Percentiles rank a stretch among this genome's conserved stretches.
Evolutionary conservation across 371 early-diverging fungal species (phyloP).

Genomic region (Haplosporangium sp.): DNA sequence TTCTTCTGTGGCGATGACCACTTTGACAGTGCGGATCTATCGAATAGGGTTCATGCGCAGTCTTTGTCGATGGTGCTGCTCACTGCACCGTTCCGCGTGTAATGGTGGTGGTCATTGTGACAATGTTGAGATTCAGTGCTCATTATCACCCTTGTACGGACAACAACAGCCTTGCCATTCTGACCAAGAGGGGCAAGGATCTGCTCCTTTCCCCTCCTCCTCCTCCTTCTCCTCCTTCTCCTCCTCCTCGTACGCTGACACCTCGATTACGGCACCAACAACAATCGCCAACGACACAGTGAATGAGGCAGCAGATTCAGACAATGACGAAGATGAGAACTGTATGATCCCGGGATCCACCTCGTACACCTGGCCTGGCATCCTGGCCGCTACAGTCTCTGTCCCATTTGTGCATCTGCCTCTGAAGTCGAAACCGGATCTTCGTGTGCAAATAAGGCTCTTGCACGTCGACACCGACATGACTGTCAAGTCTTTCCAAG

Average conservation of each 20-base stretch:
- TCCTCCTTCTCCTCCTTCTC: too few species aligned
- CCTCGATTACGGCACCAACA: background rate
- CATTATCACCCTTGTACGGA: background rate
- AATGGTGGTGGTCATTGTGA: background rate
- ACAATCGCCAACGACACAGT: background rate
- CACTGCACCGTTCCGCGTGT: background rate
- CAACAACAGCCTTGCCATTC: too few species aligned
- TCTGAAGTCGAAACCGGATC: constrained; percentile 8
- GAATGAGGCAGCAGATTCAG: background rate
- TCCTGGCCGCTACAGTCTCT: constrained; percentile 9
- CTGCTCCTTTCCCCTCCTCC: too few species aligned
- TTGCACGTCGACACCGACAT: background rate
- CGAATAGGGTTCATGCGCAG: constrained; percentile 10
- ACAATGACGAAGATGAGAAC: constrained; percentile 2
- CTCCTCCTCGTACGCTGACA: background rate
- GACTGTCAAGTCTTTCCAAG: constrained; percentile 9
- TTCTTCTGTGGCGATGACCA: background rate
- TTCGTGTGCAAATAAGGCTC: constrained; percentile 3
- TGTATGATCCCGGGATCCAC: constrained; percentile 8
- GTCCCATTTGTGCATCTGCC: constrained; percentile 23
- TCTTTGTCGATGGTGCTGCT: background rate
- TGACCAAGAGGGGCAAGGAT: too few species aligned
- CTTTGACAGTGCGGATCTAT: constrained; percentile 2
- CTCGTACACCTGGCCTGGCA: constrained; percentile 15
- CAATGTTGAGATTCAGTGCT: background rate